Base-by-base conservation (phyloP, 768 basidiomycete species). In the Boletus sensibilis region DNA sequence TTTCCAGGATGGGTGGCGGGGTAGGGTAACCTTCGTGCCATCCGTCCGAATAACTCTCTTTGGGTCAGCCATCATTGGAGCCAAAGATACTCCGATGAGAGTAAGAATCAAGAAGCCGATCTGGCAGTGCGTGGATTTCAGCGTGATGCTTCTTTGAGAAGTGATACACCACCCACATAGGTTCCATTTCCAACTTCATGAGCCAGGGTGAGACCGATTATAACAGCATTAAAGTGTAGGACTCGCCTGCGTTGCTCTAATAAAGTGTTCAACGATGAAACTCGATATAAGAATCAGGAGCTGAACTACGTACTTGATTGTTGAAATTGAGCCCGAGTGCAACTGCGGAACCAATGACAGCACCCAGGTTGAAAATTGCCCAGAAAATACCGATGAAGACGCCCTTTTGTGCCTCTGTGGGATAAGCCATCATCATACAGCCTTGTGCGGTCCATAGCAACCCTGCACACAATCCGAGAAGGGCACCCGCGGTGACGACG, bases 371-470 rank as follows among this genome's bases (percentile, higher is more conserved):
- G 76, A 94, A 93, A 58, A 92, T 88, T 42, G 80, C 74, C 91
- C 91, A 93, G 74, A 92, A 93, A 44, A 90, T 82, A 39, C 80
- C 85, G 50, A 93, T 90, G 71, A 80, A 92, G 33, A 72, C 75
- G 16, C 90, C 90, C 69, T 93, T 93, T 68, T 92, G 82, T 44
- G 71, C 65, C 68, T 93, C 90, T 0, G 88, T 90, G 0, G 90
- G 88, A 69, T 93, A 93, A 5, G 88, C 83, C 70, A 94, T 73
- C 85, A 92, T 92, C 56, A 93, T 74, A 18, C 83, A 86, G n/a
- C 90, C 92, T 64, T 93, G 90, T 0, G 90, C 88, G 1, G 90
- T 87, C 91, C 91, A 92, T 9, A 92, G 74, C 42, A 93, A 65
- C 16, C 78, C 81, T 14, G 82, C 90, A 64, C 86, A 89, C 47